Percentiles rank a stretch among this genome's conserved stretches.
Conservation (phyloP, 192 early-diverging fungal genomes). For the Coemansia sp. region DNA sequence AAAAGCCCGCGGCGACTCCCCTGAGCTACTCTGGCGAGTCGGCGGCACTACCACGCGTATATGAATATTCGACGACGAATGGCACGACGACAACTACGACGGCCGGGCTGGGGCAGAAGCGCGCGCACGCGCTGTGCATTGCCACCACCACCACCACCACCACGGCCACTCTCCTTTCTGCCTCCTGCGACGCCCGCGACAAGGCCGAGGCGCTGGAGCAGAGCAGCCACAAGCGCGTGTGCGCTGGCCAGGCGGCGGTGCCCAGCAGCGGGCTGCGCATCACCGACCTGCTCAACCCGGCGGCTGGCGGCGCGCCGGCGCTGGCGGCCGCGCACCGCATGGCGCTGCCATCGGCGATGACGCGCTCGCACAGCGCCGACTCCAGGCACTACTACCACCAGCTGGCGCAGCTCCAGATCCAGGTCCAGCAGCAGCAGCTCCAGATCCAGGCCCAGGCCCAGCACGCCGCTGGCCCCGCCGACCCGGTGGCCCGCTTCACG, state of each 20-base stretch:
- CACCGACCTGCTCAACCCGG: slow-evolving; percentile 54
- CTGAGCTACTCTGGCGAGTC: slow-evolving; percentile 8
- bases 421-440: slow-evolving; percentile 36
- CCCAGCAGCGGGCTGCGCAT: slow-evolving; percentile 39
- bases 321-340: slow-evolving; percentile 39
- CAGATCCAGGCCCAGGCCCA: slow-evolving; percentile 36
- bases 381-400: slow-evolving; percentile 44
- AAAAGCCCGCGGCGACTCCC: slow-evolving; percentile 9
- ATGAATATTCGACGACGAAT: slow-evolving; percentile 7
- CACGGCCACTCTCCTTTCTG: too few relatives aligned
- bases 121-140: not conserved
- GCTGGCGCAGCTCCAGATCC: slow-evolving; percentile 33
- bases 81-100: not conserved
- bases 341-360: slow-evolving; percentile 39
- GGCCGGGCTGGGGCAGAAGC: slow-evolving; percentile 4
- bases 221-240: slow-evolving; percentile 2
- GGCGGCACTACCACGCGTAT: slow-evolving; percentile 5
- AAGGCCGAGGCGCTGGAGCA: not conserved
- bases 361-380: slow-evolving; percentile 42
- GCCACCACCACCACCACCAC: not conserved
- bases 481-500: slow-evolving; percentile 21
- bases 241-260: not conserved
- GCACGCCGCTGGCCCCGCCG: slow-evolving; percentile 5
- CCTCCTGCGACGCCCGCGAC: not conserved
- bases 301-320: slow-evolving; percentile 16